A percentile compares a stretch with the other conserved stretches of the same genome.
Conservation (phyloP, 345 rosid genomes). For the Aegle marmelos region DNA sequence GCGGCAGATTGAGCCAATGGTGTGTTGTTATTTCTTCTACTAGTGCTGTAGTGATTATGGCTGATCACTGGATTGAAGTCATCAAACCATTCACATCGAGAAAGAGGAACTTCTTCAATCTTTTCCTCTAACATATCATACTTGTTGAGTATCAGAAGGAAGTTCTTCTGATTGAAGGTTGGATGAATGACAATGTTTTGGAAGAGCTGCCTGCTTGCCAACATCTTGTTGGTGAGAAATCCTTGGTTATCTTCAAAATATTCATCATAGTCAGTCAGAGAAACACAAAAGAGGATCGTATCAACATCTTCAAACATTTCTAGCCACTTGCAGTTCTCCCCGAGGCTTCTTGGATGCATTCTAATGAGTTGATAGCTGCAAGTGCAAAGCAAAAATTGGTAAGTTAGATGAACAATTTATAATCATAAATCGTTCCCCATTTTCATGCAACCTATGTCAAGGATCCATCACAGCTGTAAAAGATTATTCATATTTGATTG, state of each 20-base stretch:
- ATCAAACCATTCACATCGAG: constrained; percentile 74
- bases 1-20: constrained; percentile 62
- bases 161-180: constrained; percentile 53
- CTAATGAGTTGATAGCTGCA: constrained; percentile 86
- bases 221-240: constrained; percentile 65
- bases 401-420: background rate
- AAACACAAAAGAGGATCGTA: constrained; percentile 65
- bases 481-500: background rate
- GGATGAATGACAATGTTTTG: constrained; percentile 59
- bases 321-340: constrained; percentile 77
- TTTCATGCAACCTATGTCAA: background rate
- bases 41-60: constrained; percentile 25
- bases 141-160: constrained; percentile 80
- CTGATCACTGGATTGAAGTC: constrained; percentile 68
- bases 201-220: constrained; percentile 67
- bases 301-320: constrained; percentile 83
- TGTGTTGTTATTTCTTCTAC: constrained; percentile 28
- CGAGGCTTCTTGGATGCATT: constrained; percentile 59
- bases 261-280: constrained; percentile 63
- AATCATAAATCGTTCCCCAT: background rate
- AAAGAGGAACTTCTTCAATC: constrained; percentile 54
- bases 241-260: constrained; percentile 48
- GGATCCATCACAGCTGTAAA: background rate
- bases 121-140: constrained; percentile 76
- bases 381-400: constrained; percentile 9